Base-by-base conservation (phyloP, 2,329 filamentous ascomycete genomes). In the Lecanicillium sp. region DNA sequence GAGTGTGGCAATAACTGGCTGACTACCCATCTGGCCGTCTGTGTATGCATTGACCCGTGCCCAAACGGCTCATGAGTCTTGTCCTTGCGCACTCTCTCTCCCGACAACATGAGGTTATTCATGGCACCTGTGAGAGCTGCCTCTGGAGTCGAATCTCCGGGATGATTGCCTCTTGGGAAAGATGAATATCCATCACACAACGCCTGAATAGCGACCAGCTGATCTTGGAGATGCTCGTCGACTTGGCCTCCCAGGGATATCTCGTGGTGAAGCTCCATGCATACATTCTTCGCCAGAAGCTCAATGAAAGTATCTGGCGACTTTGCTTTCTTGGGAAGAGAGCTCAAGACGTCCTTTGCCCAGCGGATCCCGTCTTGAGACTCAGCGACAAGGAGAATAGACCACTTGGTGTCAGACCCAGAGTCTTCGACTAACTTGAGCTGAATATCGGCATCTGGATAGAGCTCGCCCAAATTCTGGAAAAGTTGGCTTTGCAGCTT, bases 1-100 rank as follows among this genome's bases (percentile, higher is more conserved):
- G 72, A 65, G 1, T 54, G 53, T 0, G 76, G 73, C 15, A 83
- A 52, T 30, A 84, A 52, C 56, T 77, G 64, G 24, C 71, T 68
- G 1, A 67, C 68, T 19, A 83, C 74, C 78, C 79, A 84, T 52
- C 79, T 68, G 12, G 76, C 79, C n/a, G 80, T 84, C 35, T 69
- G 71, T 0, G 79, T 70, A 53, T 84, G 79, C 52, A 67, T 63
- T 39, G 71, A 77, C 0, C 79, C 79, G 46, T 78, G 66, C 0
- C 79, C 78, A 55, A 81, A 80, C 0, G 78, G 77, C 49, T 68
- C 63, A 12, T 66, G 54, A 2, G 65, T 66, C 53, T 67, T 71
- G 51, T 81, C 76, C 44, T 60, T 69, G 33, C 62, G 65, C 56
- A 68, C 53, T 19, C 57, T 55, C 17, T 56, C 55, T 7, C 57